Percentiles rank a stretch among this genome's conserved stretches.
Evolutionary conservation across 2,329 filamentous ascomycete species (phyloP).

Genomic region (Aspergillus latus): DNA sequence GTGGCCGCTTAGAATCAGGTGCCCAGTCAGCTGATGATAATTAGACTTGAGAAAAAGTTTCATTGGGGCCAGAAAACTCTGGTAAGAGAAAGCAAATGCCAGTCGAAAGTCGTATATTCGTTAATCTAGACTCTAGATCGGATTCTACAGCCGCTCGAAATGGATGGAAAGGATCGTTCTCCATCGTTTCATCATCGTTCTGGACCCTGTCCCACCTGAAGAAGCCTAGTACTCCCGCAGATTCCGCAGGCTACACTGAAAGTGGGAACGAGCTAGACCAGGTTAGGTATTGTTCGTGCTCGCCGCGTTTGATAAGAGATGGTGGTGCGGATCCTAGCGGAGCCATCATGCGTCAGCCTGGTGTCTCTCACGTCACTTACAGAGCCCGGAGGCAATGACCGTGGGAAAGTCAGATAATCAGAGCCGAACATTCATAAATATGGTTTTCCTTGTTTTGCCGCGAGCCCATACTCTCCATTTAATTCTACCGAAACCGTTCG

Average conservation of each 20-base stretch:
- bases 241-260: constrained; percentile 17
- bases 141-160: neutral
- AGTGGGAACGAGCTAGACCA: constrained; percentile 6
- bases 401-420: neutral
- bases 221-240: constrained; percentile 18
- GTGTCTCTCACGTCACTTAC: constrained; percentile 27
- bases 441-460: neutral
- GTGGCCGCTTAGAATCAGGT: constrained; percentile 1
- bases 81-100: neutral
- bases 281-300: constrained; percentile 2
- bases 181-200: neutral
- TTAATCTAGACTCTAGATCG: neutral
- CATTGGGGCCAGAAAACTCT: neutral
- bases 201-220: constrained; percentile 11
- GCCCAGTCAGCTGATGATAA: constrained; percentile 7
- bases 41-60: neutral
- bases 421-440: neutral
- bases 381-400: constrained; percentile 3
- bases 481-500: neutral
- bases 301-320: constrained; percentile 27
- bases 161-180: neutral
- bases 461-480: neutral
- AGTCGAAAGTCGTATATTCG: neutral
- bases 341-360: constrained; percentile 30
- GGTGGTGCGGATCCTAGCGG: constrained; percentile 1